These are phyloP conservation scores for Auriscalpium vulgare DNA, from an alignment of 768 basidiomycete genomes.

Conservation along the genomic window DNA sequence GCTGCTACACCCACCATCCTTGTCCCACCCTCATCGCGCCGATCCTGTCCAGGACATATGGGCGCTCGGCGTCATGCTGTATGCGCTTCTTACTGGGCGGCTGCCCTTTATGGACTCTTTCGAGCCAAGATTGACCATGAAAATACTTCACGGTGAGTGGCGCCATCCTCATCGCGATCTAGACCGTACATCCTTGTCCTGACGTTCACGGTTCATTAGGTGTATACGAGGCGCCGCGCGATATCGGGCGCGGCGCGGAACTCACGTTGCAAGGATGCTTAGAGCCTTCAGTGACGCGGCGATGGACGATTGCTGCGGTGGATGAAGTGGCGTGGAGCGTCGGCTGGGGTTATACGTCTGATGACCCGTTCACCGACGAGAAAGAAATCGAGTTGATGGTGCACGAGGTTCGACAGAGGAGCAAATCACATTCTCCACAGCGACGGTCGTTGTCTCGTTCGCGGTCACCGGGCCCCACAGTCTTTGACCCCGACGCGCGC, in stretches of 20 bases:
- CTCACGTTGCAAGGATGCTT: slow-evolving; percentile 76
- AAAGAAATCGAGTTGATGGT: slow-evolving; percentile 23
- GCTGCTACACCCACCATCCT: slow-evolving; percentile 56
- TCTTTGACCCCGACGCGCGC: neutral
- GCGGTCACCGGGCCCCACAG: neutral
- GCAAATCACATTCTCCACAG: neutral
- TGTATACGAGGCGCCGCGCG: slow-evolving; percentile 48
- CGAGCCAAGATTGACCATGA: slow-evolving; percentile 87
- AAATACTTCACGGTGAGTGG: slow-evolving; percentile 73
- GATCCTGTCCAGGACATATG: slow-evolving; percentile 88
- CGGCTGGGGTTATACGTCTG: slow-evolving; percentile 50
- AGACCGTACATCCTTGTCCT: slow-evolving; percentile 8
- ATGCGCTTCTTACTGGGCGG: slow-evolving; percentile 74
- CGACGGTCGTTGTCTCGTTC: slow-evolving; percentile 1
- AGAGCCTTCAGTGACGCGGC: slow-evolving; percentile 44
- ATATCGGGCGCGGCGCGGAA: slow-evolving; percentile 53
- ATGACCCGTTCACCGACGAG: slow-evolving; percentile 25
- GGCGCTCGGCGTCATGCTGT: slow-evolving; percentile 89
- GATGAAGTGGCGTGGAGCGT: slow-evolving; percentile 77
- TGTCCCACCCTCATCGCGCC: slow-evolving; percentile 29
- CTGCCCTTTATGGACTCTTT: slow-evolving; percentile 86
- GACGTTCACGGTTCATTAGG: slow-evolving; percentile 32
- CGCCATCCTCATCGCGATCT: slow-evolving; percentile 12
- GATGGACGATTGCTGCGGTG: slow-evolving; percentile 80
- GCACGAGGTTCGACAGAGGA: slow-evolving; percentile 30